Base-by-base conservation (phyloP, 495 filamentous ascomycete species). In the Aspergillus sparsus region DNA sequence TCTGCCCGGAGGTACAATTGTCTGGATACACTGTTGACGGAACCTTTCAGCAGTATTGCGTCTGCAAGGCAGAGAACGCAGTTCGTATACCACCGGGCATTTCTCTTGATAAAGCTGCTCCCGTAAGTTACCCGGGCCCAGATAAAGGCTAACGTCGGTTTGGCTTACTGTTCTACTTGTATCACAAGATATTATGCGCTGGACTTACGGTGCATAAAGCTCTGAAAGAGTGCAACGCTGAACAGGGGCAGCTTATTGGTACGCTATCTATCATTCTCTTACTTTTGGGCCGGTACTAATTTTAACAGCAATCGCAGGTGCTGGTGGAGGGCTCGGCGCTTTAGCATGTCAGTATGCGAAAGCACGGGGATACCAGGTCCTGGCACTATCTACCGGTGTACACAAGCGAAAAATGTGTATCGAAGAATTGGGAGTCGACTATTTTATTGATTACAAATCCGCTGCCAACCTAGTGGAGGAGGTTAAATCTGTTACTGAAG, bases 261-360 rank as follows among this genome's bases (percentile, higher is more conserved):
- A 27, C 27, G 58, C 12, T 16, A 16, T 3, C 11, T 18, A n/a
- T n/a, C n/a, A n/a, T n/a, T n/a, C n/a, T n/a, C n/a, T n/a, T n/a
- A n/a, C n/a, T n/a, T n/a, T n/a, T n/a, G n/a, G n/a, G n/a, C n/a
- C n/a, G n/a, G n/a, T n/a, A n/a, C n/a, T n/a, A n/a, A n/a, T n/a
- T n/a, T 46, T 7, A 3, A 21, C 5, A 13, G 91, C 89, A 57
- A 87, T 95, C 63, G 90, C 92, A 51, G 91, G 91, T 64, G 91
- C 90, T 12, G 91, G 89, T n/a, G 91, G 91, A 68, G 91, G 91
- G n/a, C 79, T 94, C 9, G 91, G 91, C 31, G 85, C 83, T 57
- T 80, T 95, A 55, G 91, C 91, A 21, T 77, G 87, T 63, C 91
- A 95, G 72, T 94, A 92, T 69, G 91, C 89, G 8, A 87, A 85